A percentile compares a stretch with the other conserved stretches of the same genome.
Conservation (phyloP, 75 land plant genomes). For the Pinus tabuliformis region DNA sequence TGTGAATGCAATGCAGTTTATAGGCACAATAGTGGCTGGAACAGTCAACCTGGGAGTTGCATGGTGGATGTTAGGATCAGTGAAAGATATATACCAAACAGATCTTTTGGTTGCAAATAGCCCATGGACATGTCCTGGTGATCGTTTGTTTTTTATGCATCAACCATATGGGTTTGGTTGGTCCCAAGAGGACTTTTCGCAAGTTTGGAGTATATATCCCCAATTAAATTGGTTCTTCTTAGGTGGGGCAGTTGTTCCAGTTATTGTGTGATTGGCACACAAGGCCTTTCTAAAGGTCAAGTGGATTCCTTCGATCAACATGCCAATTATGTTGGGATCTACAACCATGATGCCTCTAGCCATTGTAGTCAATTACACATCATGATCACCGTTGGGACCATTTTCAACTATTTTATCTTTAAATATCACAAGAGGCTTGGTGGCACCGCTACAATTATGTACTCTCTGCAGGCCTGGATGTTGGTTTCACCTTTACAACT, state of each 20-base stretch:
- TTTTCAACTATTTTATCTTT: constrained; percentile 76
- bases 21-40: constrained; percentile 63
- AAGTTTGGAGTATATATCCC: constrained; percentile 13
- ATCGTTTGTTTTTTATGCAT: constrained; percentile 24
- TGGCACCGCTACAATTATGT: constrained; percentile 31
- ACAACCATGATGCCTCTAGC: constrained; percentile 64
- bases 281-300: constrained; percentile 17
- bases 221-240: constrained; percentile 29
- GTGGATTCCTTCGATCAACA: constrained; percentile 20
- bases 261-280: constrained; percentile 21
- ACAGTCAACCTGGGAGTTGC: constrained; percentile 62
- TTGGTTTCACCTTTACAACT: constrained; percentile 74
- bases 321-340: constrained; percentile 17
- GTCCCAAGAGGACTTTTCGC: constrained; percentile 27
- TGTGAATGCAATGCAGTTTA: constrained; percentile 29
- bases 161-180: constrained; percentile 34
- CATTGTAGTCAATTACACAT: constrained; percentile 53
- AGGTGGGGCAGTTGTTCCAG: constrained; percentile 20
- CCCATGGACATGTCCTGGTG: too few relatives aligned
- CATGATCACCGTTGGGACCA: constrained; percentile 56
- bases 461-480: constrained; percentile 74
- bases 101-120: constrained; percentile 20
- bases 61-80: constrained; percentile 72
- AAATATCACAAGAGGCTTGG: constrained; percentile 54
- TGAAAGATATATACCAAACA: constrained; percentile 60